Percentiles rank a stretch among this genome's conserved stretches.
phyloP scores from a whole-genome alignment of 495 filamentous ascomycete genomes.

The Hyaloscypha hepaticicola region DNA sequence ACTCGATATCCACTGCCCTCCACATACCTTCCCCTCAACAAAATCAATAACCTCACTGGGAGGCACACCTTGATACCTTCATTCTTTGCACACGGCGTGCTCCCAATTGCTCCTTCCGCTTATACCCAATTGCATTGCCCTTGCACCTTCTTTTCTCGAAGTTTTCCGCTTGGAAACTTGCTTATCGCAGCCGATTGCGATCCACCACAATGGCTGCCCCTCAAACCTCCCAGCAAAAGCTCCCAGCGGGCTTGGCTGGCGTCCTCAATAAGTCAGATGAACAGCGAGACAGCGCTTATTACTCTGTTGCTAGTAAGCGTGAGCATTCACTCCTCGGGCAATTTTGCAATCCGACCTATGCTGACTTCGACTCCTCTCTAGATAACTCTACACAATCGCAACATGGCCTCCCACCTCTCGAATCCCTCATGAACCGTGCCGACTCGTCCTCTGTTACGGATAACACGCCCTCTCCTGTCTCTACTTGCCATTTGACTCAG shows the following conservation, averaged over 20 bases:
- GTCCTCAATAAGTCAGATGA: conserved; percentile 52
- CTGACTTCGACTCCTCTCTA: conserved; percentile 24
- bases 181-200: not conserved
- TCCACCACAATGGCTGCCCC: conserved; percentile 6
- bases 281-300: conserved; percentile 54
- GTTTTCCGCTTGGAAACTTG: not conserved
- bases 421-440: conserved; percentile 35
- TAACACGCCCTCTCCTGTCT: conserved; percentile 53
- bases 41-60: not conserved
- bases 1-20: not conserved
- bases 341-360: conserved; percentile 5
- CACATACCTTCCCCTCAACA: not conserved
- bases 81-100: not conserved
- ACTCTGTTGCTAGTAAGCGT: conserved; percentile 54
- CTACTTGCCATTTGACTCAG: conserved; percentile 27
- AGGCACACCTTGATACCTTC: not conserved
- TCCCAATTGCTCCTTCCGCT: not conserved
- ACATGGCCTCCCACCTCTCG: conserved; percentile 39
- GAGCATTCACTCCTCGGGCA: conserved; percentile 25
- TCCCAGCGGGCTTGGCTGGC: conserved; percentile 46
- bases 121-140: not conserved
- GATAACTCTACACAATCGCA: conserved; percentile 52
- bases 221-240: conserved; percentile 38
- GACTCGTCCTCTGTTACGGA: conserved; percentile 44
- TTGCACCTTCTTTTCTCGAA: not conserved